Conservation (phyloP, 129 eudicot species). For the Flaveria bidentis region DNA sequence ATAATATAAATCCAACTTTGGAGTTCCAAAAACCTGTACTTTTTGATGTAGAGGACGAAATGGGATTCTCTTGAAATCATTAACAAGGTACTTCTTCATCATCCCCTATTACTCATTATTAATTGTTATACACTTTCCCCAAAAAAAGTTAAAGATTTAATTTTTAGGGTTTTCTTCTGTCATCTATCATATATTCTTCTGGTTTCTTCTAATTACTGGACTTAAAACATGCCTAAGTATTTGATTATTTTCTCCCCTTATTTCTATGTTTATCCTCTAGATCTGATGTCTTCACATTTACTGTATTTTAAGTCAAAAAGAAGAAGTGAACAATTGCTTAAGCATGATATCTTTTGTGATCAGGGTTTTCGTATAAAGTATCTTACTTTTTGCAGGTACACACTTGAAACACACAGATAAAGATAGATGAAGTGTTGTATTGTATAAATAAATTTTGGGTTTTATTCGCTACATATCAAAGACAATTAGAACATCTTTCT, state of each 20-base stretch:
- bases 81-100: slow-evolving; percentile 33
- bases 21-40: slow-evolving; percentile 41
- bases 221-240: not conserved
- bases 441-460: not conserved
- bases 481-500: slow-evolving; percentile 12
- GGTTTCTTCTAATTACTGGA: not conserved
- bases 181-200: not conserved
- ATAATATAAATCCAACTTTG: slow-evolving; percentile 29
- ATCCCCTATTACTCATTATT: slow-evolving; percentile 29
- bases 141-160: not conserved
- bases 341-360: not conserved
- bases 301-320: not conserved
- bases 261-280: slow-evolving; percentile 5
- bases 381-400: slow-evolving; percentile 24
- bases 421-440: not conserved
- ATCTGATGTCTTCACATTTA: slow-evolving; percentile 4
- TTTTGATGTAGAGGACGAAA: slow-evolving; percentile 32
- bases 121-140: slow-evolving; percentile 5
- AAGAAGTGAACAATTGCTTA: not conserved
- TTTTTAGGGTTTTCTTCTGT: slow-evolving; percentile 42
- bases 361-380: slow-evolving; percentile 25
- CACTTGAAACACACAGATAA: slow-evolving; percentile 17
- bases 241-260: not conserved
- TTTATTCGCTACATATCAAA: not conserved
- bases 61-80: slow-evolving; percentile 37